Base-by-base conservation (phyloP, 2,329 filamentous ascomycete genomes). In the Myriosclerotinia duriaeana region DNA sequence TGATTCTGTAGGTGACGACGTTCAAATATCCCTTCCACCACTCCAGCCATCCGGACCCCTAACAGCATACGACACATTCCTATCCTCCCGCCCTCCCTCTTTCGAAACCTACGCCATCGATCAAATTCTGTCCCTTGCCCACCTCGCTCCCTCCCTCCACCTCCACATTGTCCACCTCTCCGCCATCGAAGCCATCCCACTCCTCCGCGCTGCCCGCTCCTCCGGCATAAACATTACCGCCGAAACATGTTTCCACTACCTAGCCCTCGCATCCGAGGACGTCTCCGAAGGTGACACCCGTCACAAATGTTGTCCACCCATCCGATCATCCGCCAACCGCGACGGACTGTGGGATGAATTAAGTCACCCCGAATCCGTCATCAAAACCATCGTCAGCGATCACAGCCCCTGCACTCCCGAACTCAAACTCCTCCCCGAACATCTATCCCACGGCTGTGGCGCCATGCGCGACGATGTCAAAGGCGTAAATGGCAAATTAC, bases 381-480 rank as follows among this genome's bases (percentile, higher is more conserved):
- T 99, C 78, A 86, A 88, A 75, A 98, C 95, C 0, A 85, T 99
- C 40, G 95, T 99, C 2, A 96, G 91, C 0, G 95, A 98, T 76
- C 95, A 99, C 81, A 96, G 92, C 6, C 95, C 95, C 7, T 98
- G 95, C 82, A 98, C 95, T 4, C 94, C 95, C 0, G 89, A 97
- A 76, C 84, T 99, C 64, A 99, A 99, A 79, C 85, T 96, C 22
- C 85, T 97, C 0, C 93, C 94, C 0, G 78, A 83, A 0, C 85
- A 89, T 71, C n/a, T 85, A 83, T 72, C 74, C 72, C 68, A 76
- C 75, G 67, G 64, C 40, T 64, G 73, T 70, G 68, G 76, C 53
- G 74, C 72, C 52, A 71, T 79, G 3, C 68, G 73, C 48, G 36
- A 62, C 11, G 58, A 68, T 22, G 69, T 69, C 1, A 74, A 71